A percentile compares a stretch with the other conserved stretches of the same genome.
phyloP scores from a whole-genome alignment of 2,329 filamentous ascomycete species.

The Fusarium dimerum region DNA sequence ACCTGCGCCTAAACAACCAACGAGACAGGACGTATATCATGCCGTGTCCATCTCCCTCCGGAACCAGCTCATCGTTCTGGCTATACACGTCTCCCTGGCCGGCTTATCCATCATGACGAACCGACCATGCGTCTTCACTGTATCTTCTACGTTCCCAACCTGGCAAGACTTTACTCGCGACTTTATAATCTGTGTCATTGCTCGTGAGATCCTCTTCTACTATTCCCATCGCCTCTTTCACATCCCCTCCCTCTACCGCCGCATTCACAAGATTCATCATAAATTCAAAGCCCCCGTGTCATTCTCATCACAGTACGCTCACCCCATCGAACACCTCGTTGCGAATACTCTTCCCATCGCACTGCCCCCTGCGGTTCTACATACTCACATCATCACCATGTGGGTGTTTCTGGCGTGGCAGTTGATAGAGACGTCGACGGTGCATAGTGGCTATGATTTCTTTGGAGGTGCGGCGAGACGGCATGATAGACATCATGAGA shows the following conservation, averaged over 20 bases:
- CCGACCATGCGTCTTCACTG: conserved; percentile 37
- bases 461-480: conserved; percentile 46
- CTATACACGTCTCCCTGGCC: conserved; percentile 30
- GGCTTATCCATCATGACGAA: conserved; percentile 8
- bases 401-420: conserved; percentile 51
- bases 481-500: conserved; percentile 60
- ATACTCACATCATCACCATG: conserved; percentile 52
- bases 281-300: conserved; percentile 56
- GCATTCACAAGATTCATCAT: conserved; percentile 59
- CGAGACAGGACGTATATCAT: conserved; percentile 42
- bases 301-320: conserved; percentile 57
- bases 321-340: conserved; percentile 56
- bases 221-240: conserved; percentile 57
- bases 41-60: conserved; percentile 46
- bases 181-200: conserved; percentile 40
- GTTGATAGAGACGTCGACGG: conserved; percentile 53
- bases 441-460: conserved; percentile 61
- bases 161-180: conserved; percentile 40
- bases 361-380: conserved; percentile 48
- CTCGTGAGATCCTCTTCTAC: conserved; percentile 57
- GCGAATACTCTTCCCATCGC: conserved; percentile 55
- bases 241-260: conserved; percentile 46
- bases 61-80: conserved; percentile 47
- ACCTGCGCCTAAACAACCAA: conserved; percentile 51
- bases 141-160: conserved; percentile 40